phyloP scores from a whole-genome alignment of 2,329 filamentous ascomycete genomes.

The Cladosporium sp. region DNA sequence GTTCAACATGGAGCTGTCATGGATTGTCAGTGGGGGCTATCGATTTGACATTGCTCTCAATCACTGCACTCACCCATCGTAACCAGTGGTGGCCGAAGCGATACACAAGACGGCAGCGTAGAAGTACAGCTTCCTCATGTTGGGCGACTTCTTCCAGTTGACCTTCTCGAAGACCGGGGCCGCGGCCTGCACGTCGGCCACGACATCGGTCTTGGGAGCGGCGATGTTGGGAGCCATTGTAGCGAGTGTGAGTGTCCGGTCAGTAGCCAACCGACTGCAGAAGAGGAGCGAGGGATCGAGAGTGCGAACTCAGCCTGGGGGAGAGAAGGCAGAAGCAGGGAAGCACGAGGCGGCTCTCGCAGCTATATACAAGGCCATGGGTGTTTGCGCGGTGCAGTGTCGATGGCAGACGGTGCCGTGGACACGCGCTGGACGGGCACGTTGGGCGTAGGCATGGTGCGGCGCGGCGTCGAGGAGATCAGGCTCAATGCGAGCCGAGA shows the following conservation, averaged over 20 bases:
- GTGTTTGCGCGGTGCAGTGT: background rate
- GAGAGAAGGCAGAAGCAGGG: background rate
- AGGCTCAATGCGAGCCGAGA: slow-evolving; percentile 13
- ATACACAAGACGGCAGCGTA: slow-evolving; percentile 16
- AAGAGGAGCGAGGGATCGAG: slow-evolving; percentile 8
- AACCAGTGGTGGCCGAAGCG: slow-evolving; percentile 24
- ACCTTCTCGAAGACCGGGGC: slow-evolving; percentile 12
- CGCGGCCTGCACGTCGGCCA: slow-evolving; percentile 12
- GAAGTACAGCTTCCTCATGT: slow-evolving; percentile 18
- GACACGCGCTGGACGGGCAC: slow-evolving; percentile 3
- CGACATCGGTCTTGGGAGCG: slow-evolving; percentile 12
- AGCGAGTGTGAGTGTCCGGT: slow-evolving; percentile 8
- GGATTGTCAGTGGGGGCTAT: background rate
- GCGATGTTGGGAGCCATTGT: slow-evolving; percentile 10
- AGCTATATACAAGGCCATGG: slow-evolving; percentile 4
- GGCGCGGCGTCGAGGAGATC: slow-evolving; percentile 6
- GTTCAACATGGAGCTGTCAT: slow-evolving; percentile 13
- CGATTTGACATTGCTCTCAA: background rate
- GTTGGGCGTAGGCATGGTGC: background rate
- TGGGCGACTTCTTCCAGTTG: slow-evolving; percentile 16
- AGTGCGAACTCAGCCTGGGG: slow-evolving; percentile 7
- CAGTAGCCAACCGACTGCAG: background rate
- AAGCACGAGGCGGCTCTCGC: background rate
- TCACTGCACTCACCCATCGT: slow-evolving; percentile 22
- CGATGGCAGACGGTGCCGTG: slow-evolving; percentile 3